Conservation (phyloP, 306 rosid genomes). For the Vicia faba region DNA sequence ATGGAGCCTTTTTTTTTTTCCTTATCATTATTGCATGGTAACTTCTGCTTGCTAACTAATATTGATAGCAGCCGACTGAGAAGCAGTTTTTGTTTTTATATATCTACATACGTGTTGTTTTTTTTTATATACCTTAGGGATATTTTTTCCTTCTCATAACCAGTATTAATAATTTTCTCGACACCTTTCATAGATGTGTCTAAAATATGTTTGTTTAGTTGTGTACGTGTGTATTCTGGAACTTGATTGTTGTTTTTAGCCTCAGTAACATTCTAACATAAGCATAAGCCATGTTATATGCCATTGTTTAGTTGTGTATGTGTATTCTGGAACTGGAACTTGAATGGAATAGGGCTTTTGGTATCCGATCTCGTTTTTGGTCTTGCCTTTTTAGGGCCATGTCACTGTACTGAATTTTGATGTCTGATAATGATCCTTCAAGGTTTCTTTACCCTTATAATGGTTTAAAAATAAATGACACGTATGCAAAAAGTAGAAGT, state of each 20-base stretch:
- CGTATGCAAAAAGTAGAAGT: slow-evolving; percentile 1
- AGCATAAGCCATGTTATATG: slow-evolving; percentile 5
- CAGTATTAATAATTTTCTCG: slow-evolving; percentile 14
- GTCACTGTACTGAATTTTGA: slow-evolving; percentile 7
- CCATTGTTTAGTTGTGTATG: no score
- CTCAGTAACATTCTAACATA: not conserved
- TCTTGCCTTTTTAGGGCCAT: slow-evolving; percentile 16
- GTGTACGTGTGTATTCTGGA: slow-evolving; percentile 17
- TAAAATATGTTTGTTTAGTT: not conserved
- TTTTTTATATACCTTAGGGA: slow-evolving; percentile 10
- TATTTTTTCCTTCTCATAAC: not conserved
- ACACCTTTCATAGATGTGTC: slow-evolving; percentile 4
- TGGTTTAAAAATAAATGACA: not conserved
- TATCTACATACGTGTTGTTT: not conserved
- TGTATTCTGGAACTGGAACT: no score
- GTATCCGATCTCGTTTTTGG: slow-evolving; percentile 12
- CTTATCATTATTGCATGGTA: not conserved
- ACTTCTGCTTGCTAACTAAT: slow-evolving; percentile 8
- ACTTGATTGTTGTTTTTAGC: slow-evolving; percentile 16
- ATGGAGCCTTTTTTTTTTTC: not conserved
- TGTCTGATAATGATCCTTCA: slow-evolving; percentile 10
- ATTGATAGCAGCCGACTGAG: not conserved
- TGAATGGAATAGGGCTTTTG: slow-evolving; percentile 10
- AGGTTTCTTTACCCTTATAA: not conserved
- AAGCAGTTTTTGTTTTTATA: not conserved